A percentile compares a stretch with the other conserved stretches of the same genome.
Conservation (phyloP, 2,329 filamentous ascomycete genomes). For the Xylaria digitata region DNA sequence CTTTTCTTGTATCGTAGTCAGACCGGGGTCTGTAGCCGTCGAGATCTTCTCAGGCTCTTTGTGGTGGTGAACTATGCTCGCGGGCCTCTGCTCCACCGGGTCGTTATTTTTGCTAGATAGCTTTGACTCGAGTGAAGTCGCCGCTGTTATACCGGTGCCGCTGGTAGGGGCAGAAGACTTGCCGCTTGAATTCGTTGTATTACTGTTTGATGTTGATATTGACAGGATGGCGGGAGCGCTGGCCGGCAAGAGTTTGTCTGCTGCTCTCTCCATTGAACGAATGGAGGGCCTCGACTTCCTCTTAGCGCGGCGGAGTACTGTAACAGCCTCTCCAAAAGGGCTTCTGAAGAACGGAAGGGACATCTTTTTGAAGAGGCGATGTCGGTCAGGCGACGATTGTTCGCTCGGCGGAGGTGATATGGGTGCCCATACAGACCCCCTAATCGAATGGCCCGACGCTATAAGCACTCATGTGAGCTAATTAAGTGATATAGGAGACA, state of each 20-base stretch:
- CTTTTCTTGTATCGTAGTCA: constrained; percentile 52
- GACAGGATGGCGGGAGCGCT: constrained; percentile 40
- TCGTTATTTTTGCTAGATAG: constrained; percentile 49
- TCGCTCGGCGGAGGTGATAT: constrained; percentile 42
- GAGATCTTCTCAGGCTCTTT: constrained; percentile 40
- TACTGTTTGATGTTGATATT: constrained; percentile 44
- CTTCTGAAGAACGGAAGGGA: constrained; percentile 55
- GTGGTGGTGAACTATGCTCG: constrained; percentile 46
- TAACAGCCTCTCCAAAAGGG: constrained; percentile 54
- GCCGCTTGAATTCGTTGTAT: constrained; percentile 48
- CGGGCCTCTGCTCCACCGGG: constrained; percentile 47
- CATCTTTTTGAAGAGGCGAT: constrained; percentile 51
- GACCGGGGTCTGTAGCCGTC: constrained; percentile 45
- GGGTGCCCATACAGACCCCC: constrained; percentile 42
- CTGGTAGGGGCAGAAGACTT: constrained; percentile 45
- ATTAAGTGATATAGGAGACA: not conserved
- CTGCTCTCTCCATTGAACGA: constrained; percentile 51
- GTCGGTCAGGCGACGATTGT: constrained; percentile 38
- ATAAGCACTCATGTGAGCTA: constrained; percentile 27
- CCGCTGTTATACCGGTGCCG: constrained; percentile 50
- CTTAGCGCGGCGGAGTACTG: constrained; percentile 56
- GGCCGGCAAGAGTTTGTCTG: constrained; percentile 42
- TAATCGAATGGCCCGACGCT: constrained; percentile 45
- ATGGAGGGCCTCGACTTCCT: constrained; percentile 54
- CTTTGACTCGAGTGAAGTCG: constrained; percentile 58